Evolutionary conservation across 257 asterid species (phyloP), one percentile per base, ranked within the genome.

Genomic region (Oldenlandia corymbosa): DNA sequence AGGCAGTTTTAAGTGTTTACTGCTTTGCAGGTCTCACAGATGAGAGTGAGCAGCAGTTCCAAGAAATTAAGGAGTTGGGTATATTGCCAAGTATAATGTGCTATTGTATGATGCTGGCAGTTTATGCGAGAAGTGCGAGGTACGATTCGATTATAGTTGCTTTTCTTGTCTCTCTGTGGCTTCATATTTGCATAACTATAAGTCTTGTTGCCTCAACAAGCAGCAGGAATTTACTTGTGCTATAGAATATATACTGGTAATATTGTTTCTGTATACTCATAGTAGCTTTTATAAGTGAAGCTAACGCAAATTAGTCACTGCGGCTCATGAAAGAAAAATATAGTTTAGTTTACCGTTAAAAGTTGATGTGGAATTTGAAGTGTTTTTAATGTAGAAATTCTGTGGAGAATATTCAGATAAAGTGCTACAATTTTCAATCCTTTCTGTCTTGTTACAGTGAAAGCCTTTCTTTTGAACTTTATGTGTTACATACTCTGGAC

Each of bases 41-140:
- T 50, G 99, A 89, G 79, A 83, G 99, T 61, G 96, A 81, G 80
- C 88, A 73, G 73, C 99, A 92, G 70, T 89, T 92, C 81, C 71
- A 60, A 74, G 90, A 89, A 80, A 92, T 89, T 68, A 91, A 80
- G 83, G 88, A 82, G 74, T 68, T 86, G 81, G 96, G 88, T 20
- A 82, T 85, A 75, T 88, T 81, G 59, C 99, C 97, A 2, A 92
- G 94, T 73, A 86, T 92, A 76, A 85, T 89, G 81, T 92, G 97
- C 86, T 90, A 85, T 68, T 92, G 97, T 71, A 92, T 89, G 96
- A 85, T 87, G 95, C 79, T 92, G 78, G 88, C 95, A 55, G 85
- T 82, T 42, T 82, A 85, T 73, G 93, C 91, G 39, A 91, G 76
- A 78, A 70, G 78, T 69, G 88, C 81, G 68, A 89, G 99, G 96